These are phyloP conservation scores for Trichophyton rubrum DNA, from an alignment of 2,329 filamentous ascomycete species.

Conservation along the genomic window DNA sequence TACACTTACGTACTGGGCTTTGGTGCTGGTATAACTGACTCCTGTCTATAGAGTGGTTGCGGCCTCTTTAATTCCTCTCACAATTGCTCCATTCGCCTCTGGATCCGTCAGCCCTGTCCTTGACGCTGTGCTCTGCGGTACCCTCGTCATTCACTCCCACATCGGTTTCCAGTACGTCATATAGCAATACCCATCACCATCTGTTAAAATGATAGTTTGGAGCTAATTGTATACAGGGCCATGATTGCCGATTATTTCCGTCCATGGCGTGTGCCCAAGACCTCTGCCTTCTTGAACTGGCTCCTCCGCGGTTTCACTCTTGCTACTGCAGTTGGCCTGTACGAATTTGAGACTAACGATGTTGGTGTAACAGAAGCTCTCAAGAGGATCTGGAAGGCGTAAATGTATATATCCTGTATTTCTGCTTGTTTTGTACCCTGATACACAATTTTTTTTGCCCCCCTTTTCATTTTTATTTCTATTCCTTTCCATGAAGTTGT, in stretches of 20 bases:
- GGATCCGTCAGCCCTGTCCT: slow-evolving; percentile 80
- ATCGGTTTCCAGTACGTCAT: slow-evolving; percentile 70
- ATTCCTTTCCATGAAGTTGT: not conserved
- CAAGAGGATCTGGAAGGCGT: slow-evolving; percentile 77
- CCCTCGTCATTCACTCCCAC: slow-evolving; percentile 84
- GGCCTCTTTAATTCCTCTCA: slow-evolving; percentile 70
- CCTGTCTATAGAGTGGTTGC: slow-evolving; percentile 51
- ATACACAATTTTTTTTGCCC: not conserved
- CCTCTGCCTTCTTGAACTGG: slow-evolving; percentile 61
- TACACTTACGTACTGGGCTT: not conserved
- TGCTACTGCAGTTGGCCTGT: slow-evolving; percentile 73
- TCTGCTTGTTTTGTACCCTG: not conserved
- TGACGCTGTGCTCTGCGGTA: slow-evolving; percentile 73
- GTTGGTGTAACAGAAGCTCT: slow-evolving; percentile 85
- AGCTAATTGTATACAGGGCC: slow-evolving; percentile 33
- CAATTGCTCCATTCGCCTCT: slow-evolving; percentile 79
- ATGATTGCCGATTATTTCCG: slow-evolving; percentile 89
- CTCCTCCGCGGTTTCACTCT: slow-evolving; percentile 65
- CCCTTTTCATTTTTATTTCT: not conserved
- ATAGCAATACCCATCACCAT: not conserved
- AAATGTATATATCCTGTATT: slow-evolving; percentile 15
- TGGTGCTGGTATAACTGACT: not conserved
- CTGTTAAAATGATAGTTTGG: not conserved
- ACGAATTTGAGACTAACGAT: slow-evolving; percentile 98
- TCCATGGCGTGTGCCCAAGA: slow-evolving; percentile 52